Percentiles rank a stretch among this genome's conserved stretches.
These are phyloP conservation scores for Phylloboletellus chloephorus DNA, from an alignment of 1,284 basidiomycete species.

Conservation along the genomic window DNA sequence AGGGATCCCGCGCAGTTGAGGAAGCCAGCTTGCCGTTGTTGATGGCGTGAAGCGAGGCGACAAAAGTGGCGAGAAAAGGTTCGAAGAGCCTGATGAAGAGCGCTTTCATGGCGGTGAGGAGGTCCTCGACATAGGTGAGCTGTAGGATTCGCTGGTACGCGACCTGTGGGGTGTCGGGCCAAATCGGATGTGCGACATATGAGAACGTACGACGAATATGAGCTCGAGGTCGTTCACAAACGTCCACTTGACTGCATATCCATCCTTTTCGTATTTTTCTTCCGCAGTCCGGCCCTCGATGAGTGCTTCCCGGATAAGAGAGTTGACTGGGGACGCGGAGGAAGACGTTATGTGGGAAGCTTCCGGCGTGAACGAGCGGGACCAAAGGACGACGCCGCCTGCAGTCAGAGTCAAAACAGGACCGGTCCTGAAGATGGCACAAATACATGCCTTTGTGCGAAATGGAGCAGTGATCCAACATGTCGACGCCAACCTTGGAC, in stretches of 20 bases:
- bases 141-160: constrained; percentile 97
- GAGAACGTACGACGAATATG: constrained; percentile 79
- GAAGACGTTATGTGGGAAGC: constrained; percentile 69
- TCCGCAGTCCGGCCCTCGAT: constrained; percentile 79
- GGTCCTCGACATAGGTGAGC: constrained; percentile 88
- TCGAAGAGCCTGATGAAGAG: constrained; percentile 84
- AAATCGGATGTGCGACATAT: background rate
- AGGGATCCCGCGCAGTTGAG: constrained; percentile 34
- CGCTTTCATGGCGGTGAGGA: constrained; percentile 74
- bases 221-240: constrained; percentile 90
- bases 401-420: constrained; percentile 9
- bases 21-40: constrained; percentile 38
- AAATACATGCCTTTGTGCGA: constrained; percentile 70
- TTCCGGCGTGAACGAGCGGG: constrained; percentile 84
- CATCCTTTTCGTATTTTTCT: constrained; percentile 84
- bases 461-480: constrained; percentile 88
- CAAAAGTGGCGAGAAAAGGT: constrained; percentile 75
- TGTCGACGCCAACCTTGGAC: constrained; percentile 26
- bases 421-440: background rate
- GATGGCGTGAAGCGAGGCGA: constrained; percentile 71
- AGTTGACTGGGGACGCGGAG: constrained; percentile 83
- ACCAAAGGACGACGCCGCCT: constrained; percentile 93
- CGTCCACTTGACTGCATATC: constrained; percentile 89
- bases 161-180: constrained; percentile 49
- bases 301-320: constrained; percentile 83